phyloP scores from a whole-genome alignment of 352 stramenopile species.

The Phytopythium delawarense region DNA sequence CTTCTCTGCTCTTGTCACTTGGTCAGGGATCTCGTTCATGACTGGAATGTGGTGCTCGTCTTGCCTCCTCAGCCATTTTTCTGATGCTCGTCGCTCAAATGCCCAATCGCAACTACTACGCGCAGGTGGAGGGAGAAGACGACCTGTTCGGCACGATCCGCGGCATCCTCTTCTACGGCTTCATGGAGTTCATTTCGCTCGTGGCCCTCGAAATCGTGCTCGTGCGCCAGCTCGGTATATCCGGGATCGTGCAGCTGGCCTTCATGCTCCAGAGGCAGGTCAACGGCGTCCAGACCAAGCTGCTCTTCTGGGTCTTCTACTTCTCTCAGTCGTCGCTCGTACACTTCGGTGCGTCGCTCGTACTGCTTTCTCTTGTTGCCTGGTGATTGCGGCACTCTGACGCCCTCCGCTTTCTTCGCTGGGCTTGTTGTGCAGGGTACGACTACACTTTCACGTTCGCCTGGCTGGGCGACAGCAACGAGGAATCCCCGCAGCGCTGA shows the following conservation, averaged over 20 bases:
- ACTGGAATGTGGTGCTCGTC: background rate
- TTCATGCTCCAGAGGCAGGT: constrained; percentile 36
- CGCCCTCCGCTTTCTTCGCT: background rate
- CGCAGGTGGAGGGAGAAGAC: constrained; percentile 15
- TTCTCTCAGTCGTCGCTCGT: constrained; percentile 22
- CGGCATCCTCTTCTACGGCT: constrained; percentile 33
- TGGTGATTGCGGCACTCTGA: background rate
- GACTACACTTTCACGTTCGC: constrained; percentile 35
- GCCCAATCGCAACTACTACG: constrained; percentile 34
- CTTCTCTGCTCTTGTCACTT: background rate
- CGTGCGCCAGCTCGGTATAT: constrained; percentile 20
- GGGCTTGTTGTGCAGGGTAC: constrained; percentile 9
- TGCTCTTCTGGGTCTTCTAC: constrained; percentile 44
- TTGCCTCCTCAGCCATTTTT: constrained; percentile 18
- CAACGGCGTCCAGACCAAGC: constrained; percentile 25
- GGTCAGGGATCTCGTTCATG: background rate
- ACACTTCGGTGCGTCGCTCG: constrained; percentile 18
- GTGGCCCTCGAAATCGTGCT: constrained; percentile 20
- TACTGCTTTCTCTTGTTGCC: background rate
- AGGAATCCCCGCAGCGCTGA: background rate
- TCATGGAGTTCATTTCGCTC: constrained; percentile 32
- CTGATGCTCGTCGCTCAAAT: constrained; percentile 19
- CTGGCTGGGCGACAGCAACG: constrained; percentile 16
- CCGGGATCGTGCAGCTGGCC: constrained; percentile 20
- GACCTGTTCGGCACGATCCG: constrained; percentile 17